A percentile compares a stretch with the other conserved stretches of the same genome.
These are phyloP conservation scores for Diaporthe caulivora DNA, from an alignment of 2,329 filamentous ascomycete genomes.

Conservation along the genomic window DNA sequence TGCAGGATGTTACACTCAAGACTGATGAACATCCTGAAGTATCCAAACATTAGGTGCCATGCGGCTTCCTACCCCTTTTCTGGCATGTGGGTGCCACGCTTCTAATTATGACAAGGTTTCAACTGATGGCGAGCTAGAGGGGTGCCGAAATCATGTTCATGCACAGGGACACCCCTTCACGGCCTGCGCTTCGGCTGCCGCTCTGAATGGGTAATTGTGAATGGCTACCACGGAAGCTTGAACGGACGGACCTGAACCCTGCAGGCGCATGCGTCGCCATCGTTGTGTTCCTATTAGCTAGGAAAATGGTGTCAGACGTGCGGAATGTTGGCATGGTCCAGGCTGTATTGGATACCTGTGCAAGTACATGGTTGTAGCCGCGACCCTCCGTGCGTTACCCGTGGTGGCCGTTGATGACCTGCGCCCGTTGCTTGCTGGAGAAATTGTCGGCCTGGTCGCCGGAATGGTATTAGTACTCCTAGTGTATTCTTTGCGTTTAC, in stretches of 20 bases:
- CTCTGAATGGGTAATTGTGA: slow-evolving; percentile 18
- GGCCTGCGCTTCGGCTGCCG: slow-evolving; percentile 21
- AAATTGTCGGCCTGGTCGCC: slow-evolving; percentile 30
- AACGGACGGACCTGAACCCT: slow-evolving; percentile 7
- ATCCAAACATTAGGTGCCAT: slow-evolving; percentile 28
- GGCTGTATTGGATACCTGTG: slow-evolving; percentile 17
- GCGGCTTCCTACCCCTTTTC: slow-evolving; percentile 31
- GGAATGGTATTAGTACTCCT: slow-evolving; percentile 28
- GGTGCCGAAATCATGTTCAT: slow-evolving; percentile 39
- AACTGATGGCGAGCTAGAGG: slow-evolving; percentile 30
- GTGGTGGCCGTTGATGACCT: slow-evolving; percentile 24
- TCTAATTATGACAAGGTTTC: slow-evolving; percentile 38
- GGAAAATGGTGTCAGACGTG: slow-evolving; percentile 30
- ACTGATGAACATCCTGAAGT: slow-evolving; percentile 27
- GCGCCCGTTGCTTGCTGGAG: slow-evolving; percentile 30
- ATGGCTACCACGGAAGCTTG: slow-evolving; percentile 24
- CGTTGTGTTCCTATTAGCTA: slow-evolving; percentile 18
- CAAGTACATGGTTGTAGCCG: slow-evolving; percentile 20
- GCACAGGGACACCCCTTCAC: slow-evolving; percentile 33
- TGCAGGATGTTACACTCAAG: slow-evolving; percentile 30
- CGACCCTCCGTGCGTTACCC: slow-evolving; percentile 29
- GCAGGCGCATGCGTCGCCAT: slow-evolving; percentile 25
- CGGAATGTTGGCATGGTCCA: slow-evolving; percentile 28
- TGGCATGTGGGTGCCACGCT: slow-evolving; percentile 32
- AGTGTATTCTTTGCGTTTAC: background rate